Percentiles rank a stretch among this genome's conserved stretches.
Conservation (phyloP, 768 basidiomycete species). For the Rhizopogon rudus region DNA sequence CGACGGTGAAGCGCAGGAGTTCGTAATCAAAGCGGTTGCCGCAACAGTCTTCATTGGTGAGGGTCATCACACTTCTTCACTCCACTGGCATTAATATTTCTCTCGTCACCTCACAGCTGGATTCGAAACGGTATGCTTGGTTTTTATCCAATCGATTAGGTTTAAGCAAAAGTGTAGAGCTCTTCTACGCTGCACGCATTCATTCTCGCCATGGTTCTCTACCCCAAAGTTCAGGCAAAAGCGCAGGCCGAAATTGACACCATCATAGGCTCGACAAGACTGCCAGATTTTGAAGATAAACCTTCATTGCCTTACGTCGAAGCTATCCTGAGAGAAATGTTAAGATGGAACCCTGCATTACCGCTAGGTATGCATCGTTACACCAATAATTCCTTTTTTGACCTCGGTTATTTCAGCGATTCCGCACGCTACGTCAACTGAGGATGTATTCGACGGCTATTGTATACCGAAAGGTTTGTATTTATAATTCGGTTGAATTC, state of each 20-base stretch:
- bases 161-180: constrained; percentile 7
- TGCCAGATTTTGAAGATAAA: constrained; percentile 13
- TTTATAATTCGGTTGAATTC: neutral
- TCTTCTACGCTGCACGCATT: constrained; percentile 10
- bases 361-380: constrained; percentile 14
- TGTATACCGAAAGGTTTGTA: constrained; percentile 48
- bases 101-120: neutral
- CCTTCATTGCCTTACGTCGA: constrained; percentile 15
- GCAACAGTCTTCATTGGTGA: constrained; percentile 18
- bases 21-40: constrained; percentile 13
- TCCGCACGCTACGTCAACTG: constrained; percentile 27
- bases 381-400: neutral
- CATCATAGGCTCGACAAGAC: constrained; percentile 15
- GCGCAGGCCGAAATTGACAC: constrained; percentile 13
- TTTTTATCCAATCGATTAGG: neutral
- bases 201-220: constrained; percentile 14
- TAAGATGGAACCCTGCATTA: constrained; percentile 17
- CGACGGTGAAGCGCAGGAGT: constrained; percentile 9
- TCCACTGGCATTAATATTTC: neutral
- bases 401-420: constrained; percentile 10
- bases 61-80: neutral
- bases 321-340: constrained; percentile 16
- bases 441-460: constrained; percentile 38
- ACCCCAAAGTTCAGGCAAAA: constrained; percentile 18
- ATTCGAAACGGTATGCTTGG: neutral